Conservation (phyloP, 1,139 yeast species). For the Meyerozyma smithsonii region DNA sequence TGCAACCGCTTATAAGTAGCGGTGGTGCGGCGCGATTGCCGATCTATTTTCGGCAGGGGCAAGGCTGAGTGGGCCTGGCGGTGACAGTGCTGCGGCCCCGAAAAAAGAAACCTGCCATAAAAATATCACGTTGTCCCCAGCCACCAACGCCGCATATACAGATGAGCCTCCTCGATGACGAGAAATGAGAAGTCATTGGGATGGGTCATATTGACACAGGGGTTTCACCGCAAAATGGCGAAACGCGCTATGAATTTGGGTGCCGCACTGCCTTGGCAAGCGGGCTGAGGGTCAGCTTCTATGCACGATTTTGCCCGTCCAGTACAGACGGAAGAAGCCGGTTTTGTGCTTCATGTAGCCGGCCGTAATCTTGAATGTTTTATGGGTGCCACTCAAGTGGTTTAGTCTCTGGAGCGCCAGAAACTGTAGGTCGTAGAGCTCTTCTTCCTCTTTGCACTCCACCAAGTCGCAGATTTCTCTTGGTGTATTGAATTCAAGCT, state of each 20-base stretch:
- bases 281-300: not conserved
- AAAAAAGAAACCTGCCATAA: too few relatives aligned
- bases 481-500: conserved; percentile 1
- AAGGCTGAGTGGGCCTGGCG: not conserved
- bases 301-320: not conserved
- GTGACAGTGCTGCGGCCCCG: not conserved
- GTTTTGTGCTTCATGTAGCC: conserved; percentile 1
- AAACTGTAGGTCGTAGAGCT: conserved; percentile 7
- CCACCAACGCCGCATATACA: too few relatives aligned
- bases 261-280: not conserved
- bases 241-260: not conserved
- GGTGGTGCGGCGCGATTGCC: not conserved
- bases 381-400: not conserved
- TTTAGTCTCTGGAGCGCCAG: not conserved
- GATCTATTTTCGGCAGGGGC: not conserved
- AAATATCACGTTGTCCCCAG: too few relatives aligned
- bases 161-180: too few relatives aligned
- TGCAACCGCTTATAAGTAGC: not conserved
- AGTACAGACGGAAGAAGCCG: conserved; percentile 1
- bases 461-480: not conserved
- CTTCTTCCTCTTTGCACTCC: not conserved
- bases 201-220: not conserved
- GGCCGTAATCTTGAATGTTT: not conserved
- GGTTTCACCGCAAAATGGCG: conserved; percentile 2
- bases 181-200: too few relatives aligned